A percentile compares a stretch with the other conserved stretches of the same genome.
Conservation (phyloP, 495 filamentous ascomycete genomes). For the Aspergillus cavernicola region DNA sequence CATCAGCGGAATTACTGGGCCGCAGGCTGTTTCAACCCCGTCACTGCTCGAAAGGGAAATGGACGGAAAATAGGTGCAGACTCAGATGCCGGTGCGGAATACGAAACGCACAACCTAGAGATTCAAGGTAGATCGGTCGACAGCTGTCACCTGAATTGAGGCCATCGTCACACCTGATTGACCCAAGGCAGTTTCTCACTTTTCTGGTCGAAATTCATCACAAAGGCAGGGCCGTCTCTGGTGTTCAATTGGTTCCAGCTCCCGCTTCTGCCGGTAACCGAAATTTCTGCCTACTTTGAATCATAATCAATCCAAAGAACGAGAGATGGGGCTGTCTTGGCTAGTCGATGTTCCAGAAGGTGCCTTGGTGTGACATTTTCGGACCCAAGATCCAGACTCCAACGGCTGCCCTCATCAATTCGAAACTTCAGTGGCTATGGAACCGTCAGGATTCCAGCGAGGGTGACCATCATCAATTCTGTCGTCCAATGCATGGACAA, state of each 20-base stretch:
- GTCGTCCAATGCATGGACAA: not conserved
- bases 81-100: not conserved
- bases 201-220: not conserved
- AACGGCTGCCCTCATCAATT: slow-evolving; percentile 18
- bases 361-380: slow-evolving; percentile 14
- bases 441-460: slow-evolving; percentile 5
- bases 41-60: not conserved
- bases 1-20: not conserved
- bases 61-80: too few species aligned
- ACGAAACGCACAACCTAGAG: not conserved
- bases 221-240: not conserved
- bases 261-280: slow-evolving; percentile 12
- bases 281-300: not conserved
- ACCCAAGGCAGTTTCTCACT: not conserved
- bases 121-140: not conserved
- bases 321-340: not conserved
- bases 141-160: not conserved
- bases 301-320: slow-evolving; percentile 5
- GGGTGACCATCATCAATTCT: not conserved
- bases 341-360: slow-evolving; percentile 23
- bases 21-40: too few species aligned
- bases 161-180: too few species aligned
- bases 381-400: slow-evolving; percentile 23
- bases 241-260: slow-evolving; percentile 1
- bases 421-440: slow-evolving; percentile 19